Evolutionary conservation across 441 rosid species (phyloP).

Genomic region (Corymbia citriodora): DNA sequence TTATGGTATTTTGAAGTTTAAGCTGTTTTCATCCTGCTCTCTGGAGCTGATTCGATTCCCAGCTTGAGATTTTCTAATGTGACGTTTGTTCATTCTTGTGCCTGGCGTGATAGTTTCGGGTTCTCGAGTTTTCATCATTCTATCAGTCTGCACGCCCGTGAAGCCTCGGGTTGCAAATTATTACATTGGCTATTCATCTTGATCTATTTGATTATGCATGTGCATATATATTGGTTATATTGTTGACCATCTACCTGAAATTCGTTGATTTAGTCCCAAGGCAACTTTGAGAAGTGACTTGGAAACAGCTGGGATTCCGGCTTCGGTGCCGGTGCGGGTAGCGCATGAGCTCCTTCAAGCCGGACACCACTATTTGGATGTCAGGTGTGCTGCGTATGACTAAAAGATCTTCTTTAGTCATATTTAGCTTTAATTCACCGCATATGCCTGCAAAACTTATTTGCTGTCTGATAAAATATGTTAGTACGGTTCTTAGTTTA

Average conservation of each 20-base stretch:
- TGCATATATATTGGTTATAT: background rate
- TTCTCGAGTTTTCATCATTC: background rate
- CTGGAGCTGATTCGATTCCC: background rate
- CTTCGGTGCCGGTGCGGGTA: slow-evolving; percentile 87
- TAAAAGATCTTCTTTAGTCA: background rate
- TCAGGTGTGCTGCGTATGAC: slow-evolving; percentile 34
- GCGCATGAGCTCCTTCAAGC: slow-evolving; percentile 88
- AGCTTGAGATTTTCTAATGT: background rate
- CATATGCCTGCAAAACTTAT: background rate
- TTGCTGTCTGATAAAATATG: background rate
- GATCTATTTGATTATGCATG: background rate
- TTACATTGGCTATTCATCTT: background rate
- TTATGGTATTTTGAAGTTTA: background rate
- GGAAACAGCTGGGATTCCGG: slow-evolving; percentile 47
- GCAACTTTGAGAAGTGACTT: slow-evolving; percentile 21
- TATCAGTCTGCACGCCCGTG: background rate
- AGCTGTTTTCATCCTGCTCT: background rate
- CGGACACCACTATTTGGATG: slow-evolving; percentile 81
- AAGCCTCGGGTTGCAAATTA: background rate
- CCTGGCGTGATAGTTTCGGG: background rate
- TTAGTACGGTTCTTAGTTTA: background rate
- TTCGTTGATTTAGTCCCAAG: slow-evolving; percentile 25
- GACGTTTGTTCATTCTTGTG: background rate
- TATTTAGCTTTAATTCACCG: background rate
- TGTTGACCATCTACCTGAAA: background rate